phyloP scores from a whole-genome alignment of 2,329 filamentous ascomycete genomes.

The Thielaviopsis cerberus region DNA sequence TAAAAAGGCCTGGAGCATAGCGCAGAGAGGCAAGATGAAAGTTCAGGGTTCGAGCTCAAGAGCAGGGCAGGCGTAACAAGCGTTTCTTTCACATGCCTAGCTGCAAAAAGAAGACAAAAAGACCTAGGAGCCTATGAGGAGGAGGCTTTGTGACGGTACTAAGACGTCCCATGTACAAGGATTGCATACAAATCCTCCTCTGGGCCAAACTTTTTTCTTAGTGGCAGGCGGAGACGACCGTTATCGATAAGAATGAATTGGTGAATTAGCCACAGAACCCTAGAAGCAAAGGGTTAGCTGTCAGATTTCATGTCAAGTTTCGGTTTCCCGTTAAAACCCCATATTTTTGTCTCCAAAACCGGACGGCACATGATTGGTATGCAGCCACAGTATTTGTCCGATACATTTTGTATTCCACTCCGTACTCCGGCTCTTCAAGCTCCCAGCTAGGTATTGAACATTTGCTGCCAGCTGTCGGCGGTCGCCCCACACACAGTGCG shows the following conservation, averaged over 20 bases:
- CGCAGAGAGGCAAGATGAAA: neutral
- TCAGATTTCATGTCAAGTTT: neutral
- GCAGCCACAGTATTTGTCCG: too few relatives aligned
- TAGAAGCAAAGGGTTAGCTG: neutral
- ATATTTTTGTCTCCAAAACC: neutral
- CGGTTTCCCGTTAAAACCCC: neutral
- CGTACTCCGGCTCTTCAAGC: too few relatives aligned
- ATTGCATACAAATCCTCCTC: neutral
- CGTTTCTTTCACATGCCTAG: neutral
- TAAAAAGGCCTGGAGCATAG: constrained; percentile 10
- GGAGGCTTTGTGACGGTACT: neutral
- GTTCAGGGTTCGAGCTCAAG: constrained; percentile 7
- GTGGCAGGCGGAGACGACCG: neutral
- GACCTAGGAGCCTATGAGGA: neutral
- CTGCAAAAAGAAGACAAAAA: neutral
- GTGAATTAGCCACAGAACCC: neutral
- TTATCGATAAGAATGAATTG: constrained; percentile 5
- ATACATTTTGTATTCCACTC: too few relatives aligned
- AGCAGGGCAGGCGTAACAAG: neutral
- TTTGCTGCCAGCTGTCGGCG: neutral
- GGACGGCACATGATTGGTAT: too few relatives aligned
- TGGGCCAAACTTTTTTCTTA: neutral
- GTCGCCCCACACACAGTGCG: neutral
- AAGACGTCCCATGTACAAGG: neutral
- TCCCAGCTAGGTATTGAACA: too few relatives aligned